phyloP scores from a whole-genome alignment of 139 green algal genomes.

The Volvox reticuliferus region DNA sequence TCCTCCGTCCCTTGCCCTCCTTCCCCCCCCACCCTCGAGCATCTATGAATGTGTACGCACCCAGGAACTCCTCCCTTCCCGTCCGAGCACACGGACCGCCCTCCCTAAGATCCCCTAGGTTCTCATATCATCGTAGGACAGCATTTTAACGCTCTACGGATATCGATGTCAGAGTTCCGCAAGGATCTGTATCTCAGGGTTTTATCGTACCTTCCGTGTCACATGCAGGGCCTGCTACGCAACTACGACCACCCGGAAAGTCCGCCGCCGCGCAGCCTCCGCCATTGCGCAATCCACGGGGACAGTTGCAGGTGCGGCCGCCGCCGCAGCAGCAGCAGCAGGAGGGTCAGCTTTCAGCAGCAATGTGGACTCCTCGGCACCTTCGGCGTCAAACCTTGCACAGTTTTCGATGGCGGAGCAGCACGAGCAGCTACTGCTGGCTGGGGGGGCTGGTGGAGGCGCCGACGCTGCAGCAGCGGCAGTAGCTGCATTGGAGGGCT shows the following conservation, averaged over 20 bases:
- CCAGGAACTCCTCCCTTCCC: too few species aligned
- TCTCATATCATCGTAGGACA: too few species aligned
- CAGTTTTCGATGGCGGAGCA: not conserved
- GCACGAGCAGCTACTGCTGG: slow-evolving; percentile 32
- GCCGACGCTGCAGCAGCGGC: not conserved
- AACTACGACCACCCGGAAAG: slow-evolving; percentile 4
- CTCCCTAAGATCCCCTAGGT: too few species aligned
- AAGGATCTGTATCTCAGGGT: too few species aligned
- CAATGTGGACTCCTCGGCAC: not conserved
- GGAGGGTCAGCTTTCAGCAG: not conserved
- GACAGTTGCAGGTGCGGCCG: not conserved
- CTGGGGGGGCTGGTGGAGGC: slow-evolving; percentile 18
- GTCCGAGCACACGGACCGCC: too few species aligned
- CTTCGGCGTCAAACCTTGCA: not conserved
- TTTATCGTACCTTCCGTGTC: not conserved
- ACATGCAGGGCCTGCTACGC: slow-evolving; percentile 47
- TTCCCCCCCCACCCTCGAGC: too few species aligned
- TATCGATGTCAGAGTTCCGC: too few species aligned
- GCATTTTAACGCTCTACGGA: too few species aligned
- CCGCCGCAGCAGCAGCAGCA: not conserved
- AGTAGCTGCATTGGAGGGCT: not conserved
- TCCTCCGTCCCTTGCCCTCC: too few species aligned
- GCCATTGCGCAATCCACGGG: not conserved
- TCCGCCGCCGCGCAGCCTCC: not conserved
- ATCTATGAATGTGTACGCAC: too few species aligned